These are phyloP conservation scores for Zoysia pacifica DNA, from an alignment of 176 grass and related monocot species.

Conservation along the genomic window DNA sequence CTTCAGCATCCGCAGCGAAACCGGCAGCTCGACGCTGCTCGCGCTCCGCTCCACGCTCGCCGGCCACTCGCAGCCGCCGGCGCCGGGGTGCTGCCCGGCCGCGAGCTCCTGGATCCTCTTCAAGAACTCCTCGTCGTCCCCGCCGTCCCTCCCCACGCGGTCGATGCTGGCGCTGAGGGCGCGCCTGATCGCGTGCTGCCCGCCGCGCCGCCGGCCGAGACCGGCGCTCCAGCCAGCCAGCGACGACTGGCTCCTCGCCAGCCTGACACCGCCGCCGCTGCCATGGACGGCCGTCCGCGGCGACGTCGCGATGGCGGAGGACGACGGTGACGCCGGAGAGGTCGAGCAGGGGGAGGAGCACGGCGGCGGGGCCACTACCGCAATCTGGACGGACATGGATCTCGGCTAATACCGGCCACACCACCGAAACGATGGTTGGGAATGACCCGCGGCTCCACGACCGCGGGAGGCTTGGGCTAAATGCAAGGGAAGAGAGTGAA, in stretches of 20 bases:
- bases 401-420: constrained; percentile 41
- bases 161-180: constrained; percentile 58
- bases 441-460: constrained; percentile 47
- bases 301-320: constrained; percentile 39
- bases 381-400: constrained; percentile 47
- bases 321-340: constrained; percentile 43
- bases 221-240: constrained; percentile 43
- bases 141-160: constrained; percentile 45
- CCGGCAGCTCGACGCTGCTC: constrained; percentile 62
- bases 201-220: background rate
- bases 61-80: constrained; percentile 43
- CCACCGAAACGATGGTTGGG: constrained; percentile 51
- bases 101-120: constrained; percentile 73
- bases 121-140: constrained; percentile 61
- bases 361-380: constrained; percentile 29
- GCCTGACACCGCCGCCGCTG: constrained; percentile 6
- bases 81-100: constrained; percentile 37
- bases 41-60: constrained; percentile 69
- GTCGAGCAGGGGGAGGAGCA: constrained; percentile 20
- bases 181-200: constrained; percentile 34
- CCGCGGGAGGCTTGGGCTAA: constrained; percentile 42
- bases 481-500: constrained; percentile 29
- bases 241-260: constrained; percentile 52
- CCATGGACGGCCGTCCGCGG: constrained; percentile 42
- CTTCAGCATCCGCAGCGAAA: constrained; percentile 87